Conservation (phyloP, 2,329 filamentous ascomycete genomes). For the Claviceps pusilla region DNA sequence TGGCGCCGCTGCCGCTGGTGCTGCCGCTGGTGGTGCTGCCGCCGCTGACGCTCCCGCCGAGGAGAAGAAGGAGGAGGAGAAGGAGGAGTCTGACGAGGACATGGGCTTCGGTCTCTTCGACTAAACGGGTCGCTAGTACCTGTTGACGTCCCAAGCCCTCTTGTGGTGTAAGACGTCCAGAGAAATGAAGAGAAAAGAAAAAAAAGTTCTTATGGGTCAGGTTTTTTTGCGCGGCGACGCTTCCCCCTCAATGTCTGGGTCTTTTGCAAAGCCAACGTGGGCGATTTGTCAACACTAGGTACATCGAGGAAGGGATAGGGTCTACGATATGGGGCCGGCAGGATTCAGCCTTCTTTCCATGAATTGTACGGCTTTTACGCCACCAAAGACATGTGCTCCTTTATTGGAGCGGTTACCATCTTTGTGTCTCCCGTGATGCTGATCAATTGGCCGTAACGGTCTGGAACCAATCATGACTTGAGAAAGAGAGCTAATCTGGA, state of each 20-base stretch:
- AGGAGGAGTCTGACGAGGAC: slow-evolving; percentile 61
- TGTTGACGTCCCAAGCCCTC: not conserved
- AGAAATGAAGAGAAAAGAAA: not conserved
- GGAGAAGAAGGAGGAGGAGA: slow-evolving; percentile 64
- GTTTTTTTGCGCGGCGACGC: slow-evolving; percentile 16
- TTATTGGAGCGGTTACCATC: not conserved
- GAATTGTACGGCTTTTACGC: slow-evolving; percentile 15
- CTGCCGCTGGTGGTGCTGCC: slow-evolving; percentile 49
- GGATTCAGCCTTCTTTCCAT: slow-evolving; percentile 14
- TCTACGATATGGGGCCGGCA: slow-evolving; percentile 13
- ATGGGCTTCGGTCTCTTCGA: slow-evolving; percentile 67
- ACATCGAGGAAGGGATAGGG: slow-evolving; percentile 16
- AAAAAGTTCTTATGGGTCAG: slow-evolving; percentile 16
- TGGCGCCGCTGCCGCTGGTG: slow-evolving; percentile 52
- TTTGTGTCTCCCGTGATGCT: not conserved
- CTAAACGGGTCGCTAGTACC: slow-evolving; percentile 34
- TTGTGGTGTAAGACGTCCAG: slow-evolving; percentile 12
- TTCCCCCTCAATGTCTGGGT: slow-evolving; percentile 11
- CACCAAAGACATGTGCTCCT: slow-evolving; percentile 9
- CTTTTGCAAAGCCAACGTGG: slow-evolving; percentile 10
- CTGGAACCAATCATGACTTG: not conserved
- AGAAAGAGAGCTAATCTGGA: not conserved
- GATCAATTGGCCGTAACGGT: not conserved
- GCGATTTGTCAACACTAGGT: slow-evolving; percentile 12
- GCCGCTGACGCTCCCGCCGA: slow-evolving; percentile 38